Evolutionary conservation across 2,329 filamentous ascomycete species (phyloP).

Genomic region (Pestalotiopsis sp.): DNA sequence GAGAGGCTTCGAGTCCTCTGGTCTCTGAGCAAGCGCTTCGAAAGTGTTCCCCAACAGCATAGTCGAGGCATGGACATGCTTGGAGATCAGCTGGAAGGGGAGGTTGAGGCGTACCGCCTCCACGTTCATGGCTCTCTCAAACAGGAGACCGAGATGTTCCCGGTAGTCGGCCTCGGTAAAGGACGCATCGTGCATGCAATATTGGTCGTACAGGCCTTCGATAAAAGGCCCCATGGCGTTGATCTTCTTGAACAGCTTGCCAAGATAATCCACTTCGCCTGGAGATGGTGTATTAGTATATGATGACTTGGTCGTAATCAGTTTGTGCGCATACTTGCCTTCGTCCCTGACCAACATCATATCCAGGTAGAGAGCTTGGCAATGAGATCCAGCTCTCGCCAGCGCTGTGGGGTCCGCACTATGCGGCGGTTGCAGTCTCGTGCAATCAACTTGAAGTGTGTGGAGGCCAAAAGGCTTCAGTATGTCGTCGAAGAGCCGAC

Average conservation of each 20-base stretch:
- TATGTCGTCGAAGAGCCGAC: slow-evolving; percentile 47
- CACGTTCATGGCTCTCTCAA: slow-evolving; percentile 46
- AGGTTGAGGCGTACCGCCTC: slow-evolving; percentile 51
- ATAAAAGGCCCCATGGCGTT: slow-evolving; percentile 48
- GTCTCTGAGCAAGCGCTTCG: slow-evolving; percentile 46
- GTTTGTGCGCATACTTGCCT: slow-evolving; percentile 33
- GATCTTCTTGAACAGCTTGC: slow-evolving; percentile 45
- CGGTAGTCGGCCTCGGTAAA: slow-evolving; percentile 54
- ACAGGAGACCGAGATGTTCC: slow-evolving; percentile 39
- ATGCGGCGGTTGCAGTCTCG: slow-evolving; percentile 41
- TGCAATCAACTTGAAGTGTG: slow-evolving; percentile 53
- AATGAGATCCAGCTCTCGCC: slow-evolving; percentile 47
- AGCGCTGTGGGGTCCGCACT: slow-evolving; percentile 42
- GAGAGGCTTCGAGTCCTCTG: slow-evolving; percentile 44
- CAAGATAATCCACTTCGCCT: slow-evolving; percentile 53
- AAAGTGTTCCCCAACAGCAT: slow-evolving; percentile 55
- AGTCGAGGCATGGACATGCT: slow-evolving; percentile 47
- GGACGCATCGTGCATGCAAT: slow-evolving; percentile 49
- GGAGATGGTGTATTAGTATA: slow-evolving; percentile 15
- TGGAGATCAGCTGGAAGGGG: slow-evolving; percentile 51
- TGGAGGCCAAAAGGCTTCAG: slow-evolving; percentile 47
- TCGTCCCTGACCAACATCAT: slow-evolving; percentile 56
- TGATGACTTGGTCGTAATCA: not conserved
- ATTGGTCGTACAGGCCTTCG: slow-evolving; percentile 42
- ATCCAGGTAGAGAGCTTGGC: slow-evolving; percentile 52